Evolutionary conservation across 768 basidiomycete species (phyloP), one percentile per base, ranked within the genome.

Genomic region (Calvatia gigantea): DNA sequence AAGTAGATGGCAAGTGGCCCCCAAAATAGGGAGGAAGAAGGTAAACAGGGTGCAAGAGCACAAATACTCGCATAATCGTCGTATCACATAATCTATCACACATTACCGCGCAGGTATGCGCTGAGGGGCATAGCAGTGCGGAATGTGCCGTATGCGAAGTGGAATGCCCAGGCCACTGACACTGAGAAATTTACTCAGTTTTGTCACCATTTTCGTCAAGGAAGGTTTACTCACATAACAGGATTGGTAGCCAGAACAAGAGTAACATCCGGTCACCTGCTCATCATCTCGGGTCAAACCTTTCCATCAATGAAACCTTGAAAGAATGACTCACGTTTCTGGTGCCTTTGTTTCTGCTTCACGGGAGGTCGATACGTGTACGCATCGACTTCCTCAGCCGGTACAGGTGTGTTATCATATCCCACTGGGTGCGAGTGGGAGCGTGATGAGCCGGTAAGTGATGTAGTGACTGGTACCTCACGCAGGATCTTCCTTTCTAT

Each of bases 161-260:
- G 77, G 57, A 82, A 71, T 56, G 81, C 80, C 83, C 83, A 86
- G 51, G 86, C 64, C 49, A 84, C 70, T 51, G 85, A 85, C 59
- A 86, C 84, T 85, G 56, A 19, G 42, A 59, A 41, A 54, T 11
- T 21, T 11, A 21, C 21, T 42, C 41, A 42, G 41, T 21, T 8
- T n/a, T n/a, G n/a, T n/a, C n/a, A n/a, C n/a, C n/a, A n/a, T n/a
- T n/a, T 3, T 37, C n/a, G 23, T 46, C 60, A 31, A 60, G 44
- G 27, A 53, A 29, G 28, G 33, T 21, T n/a, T 32, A 83, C 89
- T 74, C 62, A 93, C 90, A 70, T 57, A 92, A 69, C 7, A 94
- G 75, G 64, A 93, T 89, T 15, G 91, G 91, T 62, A 94, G 75
- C 91, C 91, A 94, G 75, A 94, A 94, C 38, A 87, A 65, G 32